Conservation (phyloP, 73 alveolate species). For the Symbiodinium natans region DNA sequence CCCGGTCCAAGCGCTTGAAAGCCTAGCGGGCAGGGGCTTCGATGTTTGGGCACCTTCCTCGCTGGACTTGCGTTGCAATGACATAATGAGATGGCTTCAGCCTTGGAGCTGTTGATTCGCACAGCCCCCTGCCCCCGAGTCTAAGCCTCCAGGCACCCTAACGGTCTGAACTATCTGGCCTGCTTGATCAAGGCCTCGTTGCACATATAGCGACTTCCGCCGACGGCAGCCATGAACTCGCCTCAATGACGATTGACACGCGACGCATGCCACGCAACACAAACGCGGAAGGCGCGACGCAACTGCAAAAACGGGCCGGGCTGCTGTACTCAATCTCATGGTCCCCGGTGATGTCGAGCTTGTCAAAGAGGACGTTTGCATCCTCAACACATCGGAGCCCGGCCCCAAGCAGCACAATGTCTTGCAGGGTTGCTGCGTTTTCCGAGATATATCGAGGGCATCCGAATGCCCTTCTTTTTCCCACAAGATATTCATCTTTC, state of each 20-base stretch:
- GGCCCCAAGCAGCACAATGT: too few relatives aligned
- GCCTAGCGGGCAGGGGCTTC: background rate
- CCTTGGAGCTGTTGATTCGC: too few relatives aligned
- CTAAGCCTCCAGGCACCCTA: background rate
- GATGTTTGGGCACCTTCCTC: background rate
- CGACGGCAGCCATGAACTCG: conserved; percentile 70
- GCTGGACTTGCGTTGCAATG: too few relatives aligned
- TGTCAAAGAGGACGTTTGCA: conserved; percentile 23
- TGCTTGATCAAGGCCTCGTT: conserved; percentile 75
- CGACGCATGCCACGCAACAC: background rate
- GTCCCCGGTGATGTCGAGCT: conserved; percentile 55
- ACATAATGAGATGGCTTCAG: too few relatives aligned
- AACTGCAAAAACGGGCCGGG: background rate
- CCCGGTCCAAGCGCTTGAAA: conserved; percentile 34
- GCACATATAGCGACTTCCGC: conserved; percentile 77
- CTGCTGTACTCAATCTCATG: conserved; percentile 48
- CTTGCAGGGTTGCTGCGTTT: too few relatives aligned
- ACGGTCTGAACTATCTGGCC: background rate
- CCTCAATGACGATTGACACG: background rate
- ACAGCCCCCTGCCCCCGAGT: too few relatives aligned
- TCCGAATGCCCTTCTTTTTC: too few relatives aligned
- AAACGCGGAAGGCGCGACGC: background rate
- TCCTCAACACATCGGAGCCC: too few relatives aligned
- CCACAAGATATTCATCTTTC: too few relatives aligned
- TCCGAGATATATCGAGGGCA: too few relatives aligned